Conservation (phyloP, 2,329 filamentous ascomycete species). For the Colletotrichum sp. region DNA sequence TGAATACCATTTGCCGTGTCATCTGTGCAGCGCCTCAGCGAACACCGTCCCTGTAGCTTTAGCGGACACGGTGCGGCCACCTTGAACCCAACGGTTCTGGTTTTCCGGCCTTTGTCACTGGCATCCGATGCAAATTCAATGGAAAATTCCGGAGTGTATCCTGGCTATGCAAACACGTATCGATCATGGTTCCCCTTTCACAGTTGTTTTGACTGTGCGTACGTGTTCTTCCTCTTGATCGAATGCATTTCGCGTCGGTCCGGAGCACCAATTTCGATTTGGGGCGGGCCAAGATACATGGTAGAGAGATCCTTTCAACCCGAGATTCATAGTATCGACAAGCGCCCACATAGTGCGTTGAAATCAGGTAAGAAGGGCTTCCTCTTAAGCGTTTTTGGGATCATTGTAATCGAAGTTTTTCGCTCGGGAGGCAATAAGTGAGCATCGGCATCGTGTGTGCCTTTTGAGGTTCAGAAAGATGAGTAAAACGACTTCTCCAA, state of each 20-base stretch:
- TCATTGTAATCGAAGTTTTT: too few species aligned
- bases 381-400: background rate
- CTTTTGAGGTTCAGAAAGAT: background rate
- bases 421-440: background rate
- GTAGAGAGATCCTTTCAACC: background rate
- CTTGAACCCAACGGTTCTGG: background rate
- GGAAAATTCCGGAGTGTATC: background rate
- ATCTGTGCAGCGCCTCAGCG: background rate
- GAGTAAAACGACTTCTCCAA: background rate
- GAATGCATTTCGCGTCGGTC: background rate
- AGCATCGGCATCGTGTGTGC: background rate
- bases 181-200: accelerated
- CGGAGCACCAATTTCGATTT: background rate
- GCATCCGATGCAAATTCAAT: background rate
- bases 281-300: background rate
- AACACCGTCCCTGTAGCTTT: background rate
- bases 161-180: background rate
- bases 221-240: background rate
- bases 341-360: background rate
- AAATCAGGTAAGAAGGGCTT: background rate
- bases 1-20: background rate
- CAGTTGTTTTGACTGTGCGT: background rate
- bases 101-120: background rate
- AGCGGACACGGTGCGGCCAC: background rate
- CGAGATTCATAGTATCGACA: background rate